Percentiles rank a stretch among this genome's conserved stretches.
phyloP scores from a whole-genome alignment of 2,329 filamentous ascomycete species.

The Myriangium duriaei region DNA sequence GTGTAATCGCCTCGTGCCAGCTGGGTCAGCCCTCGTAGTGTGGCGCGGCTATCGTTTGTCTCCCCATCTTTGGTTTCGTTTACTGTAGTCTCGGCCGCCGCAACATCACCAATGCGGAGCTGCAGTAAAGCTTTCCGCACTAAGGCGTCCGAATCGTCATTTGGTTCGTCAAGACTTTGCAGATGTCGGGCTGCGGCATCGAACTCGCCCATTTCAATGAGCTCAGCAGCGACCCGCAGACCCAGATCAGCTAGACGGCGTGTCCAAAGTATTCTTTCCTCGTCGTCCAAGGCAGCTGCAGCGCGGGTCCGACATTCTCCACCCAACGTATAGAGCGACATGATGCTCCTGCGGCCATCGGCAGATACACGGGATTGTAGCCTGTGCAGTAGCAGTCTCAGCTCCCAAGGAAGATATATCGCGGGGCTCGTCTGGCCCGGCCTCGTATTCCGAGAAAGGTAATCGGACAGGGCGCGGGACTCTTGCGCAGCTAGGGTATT shows the following conservation, averaged over 20 bases:
- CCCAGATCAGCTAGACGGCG: conserved; percentile 63
- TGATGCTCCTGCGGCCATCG: conserved; percentile 71
- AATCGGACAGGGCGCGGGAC: conserved; percentile 48
- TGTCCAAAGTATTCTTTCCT: conserved; percentile 55
- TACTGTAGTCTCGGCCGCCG: conserved; percentile 17
- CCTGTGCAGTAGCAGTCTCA: conserved; percentile 70
- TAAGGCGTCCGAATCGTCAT: conserved; percentile 17
- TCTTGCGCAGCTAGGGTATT: conserved; percentile 45
- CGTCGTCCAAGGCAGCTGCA: conserved; percentile 27
- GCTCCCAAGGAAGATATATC: conserved; percentile 69
- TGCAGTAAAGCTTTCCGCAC: conserved; percentile 51
- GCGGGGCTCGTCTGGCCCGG: conserved; percentile 43
- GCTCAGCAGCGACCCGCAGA: conserved; percentile 47
- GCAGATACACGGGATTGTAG: conserved; percentile 77
- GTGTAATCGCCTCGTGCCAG: conserved; percentile 69
- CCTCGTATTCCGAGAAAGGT: conserved; percentile 34
- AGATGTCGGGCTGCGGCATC: conserved; percentile 68
- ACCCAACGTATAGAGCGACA: conserved; percentile 78
- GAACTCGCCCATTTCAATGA: conserved; percentile 80
- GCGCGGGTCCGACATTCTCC: conserved; percentile 19
- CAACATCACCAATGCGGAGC: conserved; percentile 66
- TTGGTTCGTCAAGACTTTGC: conserved; percentile 34
- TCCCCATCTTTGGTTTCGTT: conserved; percentile 7
- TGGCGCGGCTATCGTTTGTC: conserved; percentile 27
- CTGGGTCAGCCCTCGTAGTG: conserved; percentile 53